phyloP scores from a whole-genome alignment of 108 stramenopile genomes.

The Nannochloropsis granulata region DNA sequence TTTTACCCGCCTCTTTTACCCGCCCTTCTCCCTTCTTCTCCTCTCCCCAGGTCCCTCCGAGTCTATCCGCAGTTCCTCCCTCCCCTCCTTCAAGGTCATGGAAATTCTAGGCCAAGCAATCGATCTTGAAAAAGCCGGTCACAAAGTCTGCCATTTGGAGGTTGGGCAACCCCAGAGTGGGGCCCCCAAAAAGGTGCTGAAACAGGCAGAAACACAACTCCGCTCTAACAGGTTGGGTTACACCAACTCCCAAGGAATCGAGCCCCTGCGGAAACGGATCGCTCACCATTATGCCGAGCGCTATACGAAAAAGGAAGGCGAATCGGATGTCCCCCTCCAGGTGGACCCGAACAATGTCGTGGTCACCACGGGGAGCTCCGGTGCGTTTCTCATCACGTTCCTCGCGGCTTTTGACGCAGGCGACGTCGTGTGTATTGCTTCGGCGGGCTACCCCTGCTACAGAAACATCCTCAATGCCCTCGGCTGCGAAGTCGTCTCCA shows the following conservation, averaged over 20 bases:
- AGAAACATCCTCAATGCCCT: conserved; percentile 66
- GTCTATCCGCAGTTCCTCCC: neutral
- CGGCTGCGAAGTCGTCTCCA: conserved; percentile 48
- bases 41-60: neutral
- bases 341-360: conserved; percentile 41
- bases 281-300: conserved; percentile 47
- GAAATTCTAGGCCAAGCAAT: neutral
- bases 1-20: too few species aligned
- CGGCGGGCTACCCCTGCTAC: conserved; percentile 76
- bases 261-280: conserved; percentile 50
- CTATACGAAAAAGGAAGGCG: conserved; percentile 19
- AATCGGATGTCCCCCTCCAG: neutral
- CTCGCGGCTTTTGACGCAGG: conserved; percentile 66
- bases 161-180: conserved; percentile 73
- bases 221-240: conserved; percentile 53
- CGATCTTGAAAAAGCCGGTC: neutral
- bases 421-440: conserved; percentile 61
- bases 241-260: conserved; percentile 72
- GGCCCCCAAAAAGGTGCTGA: conserved; percentile 52
- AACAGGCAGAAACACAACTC: conserved; percentile 51
- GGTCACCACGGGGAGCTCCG: conserved; percentile 68
- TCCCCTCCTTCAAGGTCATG: neutral
- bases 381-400: conserved; percentile 68
- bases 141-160: conserved; percentile 56
- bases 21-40: too few species aligned